Conservation (phyloP, 2,329 filamentous ascomycete species). For the Onygenales sp. region DNA sequence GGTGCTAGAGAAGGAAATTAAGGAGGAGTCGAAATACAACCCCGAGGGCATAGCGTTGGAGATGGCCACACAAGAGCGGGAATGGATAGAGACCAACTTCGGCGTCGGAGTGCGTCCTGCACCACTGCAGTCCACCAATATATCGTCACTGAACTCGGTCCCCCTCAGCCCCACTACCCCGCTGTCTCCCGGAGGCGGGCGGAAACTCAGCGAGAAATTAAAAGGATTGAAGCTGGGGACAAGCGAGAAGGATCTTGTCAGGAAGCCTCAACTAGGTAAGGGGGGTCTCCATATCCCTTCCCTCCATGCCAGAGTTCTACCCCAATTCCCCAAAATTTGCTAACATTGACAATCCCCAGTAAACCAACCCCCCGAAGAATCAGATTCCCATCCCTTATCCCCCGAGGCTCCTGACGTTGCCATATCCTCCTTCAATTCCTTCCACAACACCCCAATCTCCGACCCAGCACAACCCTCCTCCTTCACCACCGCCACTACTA, state of each 20-base stretch:
- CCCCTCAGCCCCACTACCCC: slow-evolving; percentile 44
- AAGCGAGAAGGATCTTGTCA: slow-evolving; percentile 53
- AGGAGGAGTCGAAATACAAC: slow-evolving; percentile 61
- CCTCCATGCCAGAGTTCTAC: too few relatives aligned
- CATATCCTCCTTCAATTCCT: slow-evolving; percentile 52
- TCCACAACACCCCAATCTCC: slow-evolving; percentile 38
- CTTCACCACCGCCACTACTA: slow-evolving; percentile 5
- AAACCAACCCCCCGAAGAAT: slow-evolving; percentile 21
- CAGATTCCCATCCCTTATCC: slow-evolving; percentile 43
- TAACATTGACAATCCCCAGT: slow-evolving; percentile 6
- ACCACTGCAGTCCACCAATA: slow-evolving; percentile 24
- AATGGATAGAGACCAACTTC: slow-evolving; percentile 80
- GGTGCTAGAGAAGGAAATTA: slow-evolving; percentile 68
- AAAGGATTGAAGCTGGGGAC: slow-evolving; percentile 71
- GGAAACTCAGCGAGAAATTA: slow-evolving; percentile 67
- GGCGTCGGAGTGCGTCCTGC: slow-evolving; percentile 42
- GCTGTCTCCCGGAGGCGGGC: slow-evolving; percentile 53
- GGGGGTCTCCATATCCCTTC: neutral
- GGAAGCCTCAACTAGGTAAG: slow-evolving; percentile 43
- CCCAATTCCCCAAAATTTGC: too few relatives aligned
- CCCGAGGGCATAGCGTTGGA: slow-evolving; percentile 72
- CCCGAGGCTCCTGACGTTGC: slow-evolving; percentile 55
- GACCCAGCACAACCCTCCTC: neutral
- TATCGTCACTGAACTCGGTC: slow-evolving; percentile 18
- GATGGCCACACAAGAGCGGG: slow-evolving; percentile 73